Base-by-base conservation (phyloP, 2,329 filamentous ascomycete genomes). In the Aspergillus spinulosporus region DNA sequence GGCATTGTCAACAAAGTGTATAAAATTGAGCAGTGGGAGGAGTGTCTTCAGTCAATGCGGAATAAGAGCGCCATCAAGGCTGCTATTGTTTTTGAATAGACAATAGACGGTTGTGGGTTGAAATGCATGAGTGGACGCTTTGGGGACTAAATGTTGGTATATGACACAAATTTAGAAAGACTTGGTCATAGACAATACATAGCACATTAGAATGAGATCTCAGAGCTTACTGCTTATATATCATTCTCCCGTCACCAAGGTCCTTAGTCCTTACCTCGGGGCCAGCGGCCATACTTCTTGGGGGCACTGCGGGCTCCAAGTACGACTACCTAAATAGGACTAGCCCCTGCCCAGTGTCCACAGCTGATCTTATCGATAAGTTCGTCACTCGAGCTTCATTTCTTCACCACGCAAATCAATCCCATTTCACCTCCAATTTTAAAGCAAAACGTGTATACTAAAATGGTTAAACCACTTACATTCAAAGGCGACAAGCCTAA, bases 401-500 rank as follows among this genome's bases (percentile, higher is more conserved):
- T 8, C 28, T 14, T 9, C 7, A 5, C 48, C 9, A 5, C 28
- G 11, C 12, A 6, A 5, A 8, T 37, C 15, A n/a, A 14, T 39
- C 4, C 26, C 34, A 51, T 9, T 32, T 4, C 26, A 0, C 44
- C 3, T n/a, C 28, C 29, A n/a, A 47, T 8, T 1, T 4, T 5
- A 15, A 21, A 29, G 56, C 29, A 7, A 14, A 46, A 51, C 31
- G 7, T 52, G 29, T 28, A 37, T 7, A 46, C 46, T 60, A 69
- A 65, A 57, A 76, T 75, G 74, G 74, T 96, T 65, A 97, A 96
- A 73, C 87, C 93, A 47, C 84, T 99, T 57, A 82, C 86, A 48
- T 99, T 99, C 82, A 99, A 99, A 78, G 94, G 94, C 80, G 94
- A 99, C 78, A 97, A 94, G 78, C 78, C 84, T 58, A 53, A 53